Conservation (phyloP, 345 rosid genomes). For the Hibiscus syriacus region DNA sequence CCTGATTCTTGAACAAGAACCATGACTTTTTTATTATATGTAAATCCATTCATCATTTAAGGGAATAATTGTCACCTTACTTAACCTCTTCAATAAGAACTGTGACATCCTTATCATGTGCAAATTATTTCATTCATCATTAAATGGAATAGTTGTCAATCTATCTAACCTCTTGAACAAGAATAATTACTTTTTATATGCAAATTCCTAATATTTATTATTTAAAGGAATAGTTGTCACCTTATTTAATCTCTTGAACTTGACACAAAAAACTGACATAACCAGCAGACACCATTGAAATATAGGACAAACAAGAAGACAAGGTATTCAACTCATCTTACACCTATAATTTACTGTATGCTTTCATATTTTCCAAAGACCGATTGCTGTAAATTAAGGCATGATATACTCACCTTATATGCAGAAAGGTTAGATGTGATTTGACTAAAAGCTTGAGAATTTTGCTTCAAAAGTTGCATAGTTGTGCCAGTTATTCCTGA, state of each 20-base stretch:
- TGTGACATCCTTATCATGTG: background rate
- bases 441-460: slow-evolving; percentile 55
- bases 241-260: background rate
- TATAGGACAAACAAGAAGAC: background rate
- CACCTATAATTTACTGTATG: background rate
- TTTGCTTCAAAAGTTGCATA: slow-evolving; percentile 67
- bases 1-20: background rate
- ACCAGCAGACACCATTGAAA: background rate
- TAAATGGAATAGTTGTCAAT: background rate
- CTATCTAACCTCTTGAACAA: background rate
- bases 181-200: background rate
- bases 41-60: background rate
- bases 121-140: background rate
- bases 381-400: slow-evolving; percentile 1
- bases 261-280: background rate
- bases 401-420: slow-evolving; percentile 43
- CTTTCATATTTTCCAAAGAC: background rate
- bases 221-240: background rate
- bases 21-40: background rate
- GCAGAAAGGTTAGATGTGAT: slow-evolving; percentile 66
- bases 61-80: background rate
- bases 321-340: background rate
- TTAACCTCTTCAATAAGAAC: background rate
- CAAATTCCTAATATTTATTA: background rate
- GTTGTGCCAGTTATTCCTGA: slow-evolving; percentile 61